Percentiles rank a stretch among this genome's conserved stretches.
phyloP scores from a whole-genome alignment of 768 basidiomycete species.

The Tricholoma terreum region DNA sequence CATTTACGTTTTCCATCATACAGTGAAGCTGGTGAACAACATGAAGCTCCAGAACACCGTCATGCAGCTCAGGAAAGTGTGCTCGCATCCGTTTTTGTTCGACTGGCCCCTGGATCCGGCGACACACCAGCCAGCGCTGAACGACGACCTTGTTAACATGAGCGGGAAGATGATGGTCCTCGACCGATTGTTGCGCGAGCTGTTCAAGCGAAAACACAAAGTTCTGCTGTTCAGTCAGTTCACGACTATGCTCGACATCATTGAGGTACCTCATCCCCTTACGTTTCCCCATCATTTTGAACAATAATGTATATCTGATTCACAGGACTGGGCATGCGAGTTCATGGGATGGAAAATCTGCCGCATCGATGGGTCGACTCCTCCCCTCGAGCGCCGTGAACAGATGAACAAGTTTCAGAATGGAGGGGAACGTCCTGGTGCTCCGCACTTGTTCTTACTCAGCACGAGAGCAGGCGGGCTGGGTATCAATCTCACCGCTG shows the following conservation, averaged over 20 bases:
- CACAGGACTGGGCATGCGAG: slow-evolving; percentile 84
- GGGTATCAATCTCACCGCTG: no score
- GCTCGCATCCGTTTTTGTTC: slow-evolving; percentile 90
- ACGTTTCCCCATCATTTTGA: no score
- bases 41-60: slow-evolving; percentile 92
- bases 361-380: slow-evolving; percentile 88
- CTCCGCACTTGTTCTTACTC: slow-evolving; percentile 76
- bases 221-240: slow-evolving; percentile 92
- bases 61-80: slow-evolving; percentile 97
- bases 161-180: slow-evolving; percentile 98
- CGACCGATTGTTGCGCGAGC: slow-evolving; percentile 77
- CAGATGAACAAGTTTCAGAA: slow-evolving; percentile 86
- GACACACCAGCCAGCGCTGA: slow-evolving; percentile 61
- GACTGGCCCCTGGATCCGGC: slow-evolving; percentile 71
- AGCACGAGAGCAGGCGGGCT: no score
- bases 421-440: slow-evolving; percentile 56
- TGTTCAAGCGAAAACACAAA: slow-evolving; percentile 81
- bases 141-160: slow-evolving; percentile 77
- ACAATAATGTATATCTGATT: no score
- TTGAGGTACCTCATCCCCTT: slow-evolving; percentile 68
- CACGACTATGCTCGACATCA: slow-evolving; percentile 93
- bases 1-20: neutral
- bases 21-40: slow-evolving; percentile 81
- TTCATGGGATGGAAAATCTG: slow-evolving; percentile 82
- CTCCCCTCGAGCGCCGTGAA: slow-evolving; percentile 75